Conservation (phyloP, 495 filamentous ascomycete species). For the Neurospora hispaniola region DNA sequence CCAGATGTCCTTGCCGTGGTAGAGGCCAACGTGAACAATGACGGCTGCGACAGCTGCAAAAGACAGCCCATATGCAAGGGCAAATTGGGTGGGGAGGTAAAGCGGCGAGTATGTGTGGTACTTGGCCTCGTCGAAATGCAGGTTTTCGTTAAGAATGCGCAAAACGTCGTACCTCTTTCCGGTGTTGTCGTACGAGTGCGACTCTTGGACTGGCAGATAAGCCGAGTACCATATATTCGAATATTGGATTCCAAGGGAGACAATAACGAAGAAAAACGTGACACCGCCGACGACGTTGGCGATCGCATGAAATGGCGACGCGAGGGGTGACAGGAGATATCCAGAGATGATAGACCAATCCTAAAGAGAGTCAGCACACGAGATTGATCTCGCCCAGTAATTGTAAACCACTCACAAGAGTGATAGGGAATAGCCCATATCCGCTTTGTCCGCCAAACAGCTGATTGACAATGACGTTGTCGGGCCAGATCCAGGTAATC, state of each 20-base stretch:
- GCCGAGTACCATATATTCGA: conserved; percentile 53
- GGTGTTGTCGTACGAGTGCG: conserved; percentile 50
- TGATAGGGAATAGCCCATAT: conserved; percentile 47
- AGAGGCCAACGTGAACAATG: conserved; percentile 50
- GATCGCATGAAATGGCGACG: conserved; percentile 57
- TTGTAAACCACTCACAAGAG: conserved; percentile 24
- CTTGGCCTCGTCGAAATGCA: conserved; percentile 39
- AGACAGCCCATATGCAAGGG: conserved; percentile 53
- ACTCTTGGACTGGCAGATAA: conserved; percentile 46
- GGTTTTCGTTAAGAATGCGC: conserved; percentile 34
- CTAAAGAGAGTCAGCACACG: conserved; percentile 5
- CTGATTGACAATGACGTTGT: conserved; percentile 58
- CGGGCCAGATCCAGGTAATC: conserved; percentile 50
- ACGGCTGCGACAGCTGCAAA: conserved; percentile 60
- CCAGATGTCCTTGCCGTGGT: conserved; percentile 53
- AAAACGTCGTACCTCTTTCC: conserved; percentile 46
- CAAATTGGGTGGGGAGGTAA: conserved; percentile 51
- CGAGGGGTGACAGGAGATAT: conserved; percentile 56
- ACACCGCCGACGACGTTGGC: conserved; percentile 49
- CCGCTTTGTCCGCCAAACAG: conserved; percentile 56
- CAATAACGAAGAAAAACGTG: conserved; percentile 40
- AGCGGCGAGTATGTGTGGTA: conserved; percentile 52
- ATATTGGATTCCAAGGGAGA: conserved; percentile 48
- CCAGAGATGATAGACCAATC: conserved; percentile 58
- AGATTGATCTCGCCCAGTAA: neutral